Conservation (phyloP, 2,329 filamentous ascomycete species). For the Aspergillus tamarii region DNA sequence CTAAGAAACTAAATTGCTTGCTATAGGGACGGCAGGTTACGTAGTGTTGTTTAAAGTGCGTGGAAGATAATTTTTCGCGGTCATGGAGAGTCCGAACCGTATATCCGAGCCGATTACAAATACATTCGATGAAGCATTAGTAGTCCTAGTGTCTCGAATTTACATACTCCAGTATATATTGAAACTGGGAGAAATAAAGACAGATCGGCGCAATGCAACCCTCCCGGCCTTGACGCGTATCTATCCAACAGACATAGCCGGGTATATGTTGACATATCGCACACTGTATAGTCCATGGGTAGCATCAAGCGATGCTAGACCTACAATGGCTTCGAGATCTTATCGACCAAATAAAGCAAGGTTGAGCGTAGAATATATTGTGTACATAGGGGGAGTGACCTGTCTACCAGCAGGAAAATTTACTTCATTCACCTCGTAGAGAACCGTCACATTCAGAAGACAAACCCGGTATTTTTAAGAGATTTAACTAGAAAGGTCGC, state of each 20-base stretch:
- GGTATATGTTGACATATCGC: not conserved
- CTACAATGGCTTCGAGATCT: not conserved
- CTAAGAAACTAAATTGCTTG: not conserved
- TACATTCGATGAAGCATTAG: not conserved
- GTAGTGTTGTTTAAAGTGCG: not conserved
- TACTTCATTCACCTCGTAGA: conserved; percentile 10
- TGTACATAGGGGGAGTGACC: not conserved
- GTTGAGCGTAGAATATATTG: not conserved
- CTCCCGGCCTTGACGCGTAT: no score
- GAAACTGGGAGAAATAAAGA: not conserved
- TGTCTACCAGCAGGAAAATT: not conserved
- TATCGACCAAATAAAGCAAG: not conserved
- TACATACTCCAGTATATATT: not conserved
- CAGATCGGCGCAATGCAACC: no score
- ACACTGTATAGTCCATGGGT: not conserved
- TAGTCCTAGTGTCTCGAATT: not conserved
- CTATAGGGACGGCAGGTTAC: not conserved
- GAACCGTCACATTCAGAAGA: conserved; percentile 23
- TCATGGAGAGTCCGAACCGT: not conserved
- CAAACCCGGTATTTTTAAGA: conserved; percentile 43
- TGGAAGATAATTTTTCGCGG: not conserved
- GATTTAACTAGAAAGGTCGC: conserved; percentile 44
- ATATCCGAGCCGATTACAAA: not conserved
- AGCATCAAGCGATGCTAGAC: not conserved
- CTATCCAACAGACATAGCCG: not conserved